These are phyloP conservation scores for Hebeloma cylindrosporum DNA, from an alignment of 768 basidiomycete genomes.

Conservation along the genomic window DNA sequence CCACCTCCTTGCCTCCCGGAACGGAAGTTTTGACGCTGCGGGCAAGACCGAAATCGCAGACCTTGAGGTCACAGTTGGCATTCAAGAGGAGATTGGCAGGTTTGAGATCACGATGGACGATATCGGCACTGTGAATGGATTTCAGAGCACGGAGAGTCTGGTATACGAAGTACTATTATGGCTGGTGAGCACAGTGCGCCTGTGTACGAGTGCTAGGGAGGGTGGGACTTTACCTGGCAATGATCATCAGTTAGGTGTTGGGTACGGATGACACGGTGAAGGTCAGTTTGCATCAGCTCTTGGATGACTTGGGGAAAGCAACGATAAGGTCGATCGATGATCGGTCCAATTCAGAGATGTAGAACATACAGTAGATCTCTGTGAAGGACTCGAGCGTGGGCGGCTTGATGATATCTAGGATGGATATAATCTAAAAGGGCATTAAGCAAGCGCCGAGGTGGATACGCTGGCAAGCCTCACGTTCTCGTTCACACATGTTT, in stretches of 20 bases:
- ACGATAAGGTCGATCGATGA: conserved; percentile 11
- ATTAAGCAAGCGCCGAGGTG: conserved; percentile 7
- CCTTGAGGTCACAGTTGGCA: conserved; percentile 86
- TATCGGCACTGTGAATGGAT: conserved; percentile 85
- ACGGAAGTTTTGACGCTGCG: conserved; percentile 59
- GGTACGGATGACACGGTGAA: conserved; percentile 89
- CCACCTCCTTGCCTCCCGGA: conserved; percentile 58
- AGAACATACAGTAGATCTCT: conserved; percentile 77
- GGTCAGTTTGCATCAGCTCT: conserved; percentile 87
- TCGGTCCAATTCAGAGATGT: background rate
- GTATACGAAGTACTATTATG: conserved; percentile 71
- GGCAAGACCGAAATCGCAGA: conserved; percentile 87
- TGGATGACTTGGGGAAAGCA: conserved; percentile 61
- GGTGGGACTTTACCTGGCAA: conserved; percentile 53
- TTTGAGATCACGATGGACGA: conserved; percentile 77
- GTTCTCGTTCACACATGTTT: conserved; percentile 79
- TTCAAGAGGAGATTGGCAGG: conserved; percentile 88
- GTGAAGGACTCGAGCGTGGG: conserved; percentile 72
- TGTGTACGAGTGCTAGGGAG: conserved; percentile 44
- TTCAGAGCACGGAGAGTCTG: conserved; percentile 86
- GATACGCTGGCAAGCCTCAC: conserved; percentile 34
- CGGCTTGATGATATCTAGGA: conserved; percentile 89
- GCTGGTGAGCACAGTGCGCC: conserved; percentile 10
- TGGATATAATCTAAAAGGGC: conserved; percentile 74
- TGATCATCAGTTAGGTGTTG: conserved; percentile 92